Evolutionary conservation across 225 moss, liverwort and hornwort species (phyloP).

Genomic region (Physcomitrium patens): DNA sequence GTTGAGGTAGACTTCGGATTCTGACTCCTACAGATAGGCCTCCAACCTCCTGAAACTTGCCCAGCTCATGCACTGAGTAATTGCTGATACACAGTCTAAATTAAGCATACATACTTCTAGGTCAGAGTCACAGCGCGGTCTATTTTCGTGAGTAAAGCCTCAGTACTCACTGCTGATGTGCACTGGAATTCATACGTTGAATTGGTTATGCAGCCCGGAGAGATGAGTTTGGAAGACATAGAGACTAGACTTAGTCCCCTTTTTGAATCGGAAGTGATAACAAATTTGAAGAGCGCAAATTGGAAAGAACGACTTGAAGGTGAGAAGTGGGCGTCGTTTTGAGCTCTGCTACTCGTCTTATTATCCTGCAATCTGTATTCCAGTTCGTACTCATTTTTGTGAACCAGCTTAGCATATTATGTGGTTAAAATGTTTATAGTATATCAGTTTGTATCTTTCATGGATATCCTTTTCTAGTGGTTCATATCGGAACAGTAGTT

Average conservation of each 20-base stretch:
- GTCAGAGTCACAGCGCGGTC: not conserved
- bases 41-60: not conserved
- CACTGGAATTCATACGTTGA: not conserved
- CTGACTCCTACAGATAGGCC: not conserved
- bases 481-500: not conserved
- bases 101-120: not conserved
- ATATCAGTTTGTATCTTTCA: not conserved
- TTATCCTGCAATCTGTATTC: not conserved
- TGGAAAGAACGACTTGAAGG: slow-evolving; percentile 92
- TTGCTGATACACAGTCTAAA: not conserved
- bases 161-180: not conserved
- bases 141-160: slow-evolving; percentile 6
- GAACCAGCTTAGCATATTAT: not conserved
- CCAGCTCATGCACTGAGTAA: not conserved
- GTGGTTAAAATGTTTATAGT: not conserved
- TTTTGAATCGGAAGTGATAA: slow-evolving; percentile 63
- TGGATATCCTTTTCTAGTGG: not conserved
- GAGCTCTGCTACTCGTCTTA: not conserved
- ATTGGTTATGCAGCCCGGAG: slow-evolving; percentile 44
- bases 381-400: not conserved
- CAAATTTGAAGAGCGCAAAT: slow-evolving; percentile 64
- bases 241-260: slow-evolving; percentile 56
- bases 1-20: slow-evolving; percentile 38
- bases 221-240: slow-evolving; percentile 71
- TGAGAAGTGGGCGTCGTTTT: slow-evolving; percentile 10